Conservation (phyloP, 495 filamentous ascomycete genomes). For the Xylaria bambusicola region DNA sequence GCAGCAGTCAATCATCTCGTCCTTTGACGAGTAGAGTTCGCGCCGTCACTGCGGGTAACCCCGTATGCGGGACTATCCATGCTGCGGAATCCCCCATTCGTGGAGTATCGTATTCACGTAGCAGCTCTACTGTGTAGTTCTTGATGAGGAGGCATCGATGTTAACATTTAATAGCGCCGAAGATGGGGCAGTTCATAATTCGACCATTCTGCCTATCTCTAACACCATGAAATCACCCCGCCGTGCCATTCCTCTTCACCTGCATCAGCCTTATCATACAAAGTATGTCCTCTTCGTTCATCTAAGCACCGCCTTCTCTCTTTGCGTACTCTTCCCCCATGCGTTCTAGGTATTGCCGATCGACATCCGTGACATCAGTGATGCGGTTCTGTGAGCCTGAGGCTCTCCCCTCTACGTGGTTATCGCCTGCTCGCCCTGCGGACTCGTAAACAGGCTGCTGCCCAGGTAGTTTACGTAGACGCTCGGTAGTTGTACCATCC, state of each 20-base stretch:
- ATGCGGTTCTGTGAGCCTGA: slow-evolving; percentile 18
- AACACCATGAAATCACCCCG: background rate
- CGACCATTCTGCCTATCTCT: too few species aligned
- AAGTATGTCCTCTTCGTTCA: background rate
- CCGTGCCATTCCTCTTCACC: background rate
- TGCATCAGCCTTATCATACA: background rate
- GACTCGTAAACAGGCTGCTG: slow-evolving; percentile 18
- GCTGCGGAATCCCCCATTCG: too few species aligned
- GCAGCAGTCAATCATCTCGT: too few species aligned
- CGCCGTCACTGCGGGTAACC: too few species aligned
- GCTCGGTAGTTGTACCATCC: slow-evolving; percentile 14
- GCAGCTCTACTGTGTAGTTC: too few species aligned
- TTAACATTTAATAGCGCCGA: too few species aligned
- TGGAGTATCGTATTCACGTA: too few species aligned
- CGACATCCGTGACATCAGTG: slow-evolving; percentile 26
- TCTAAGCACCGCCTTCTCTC: slow-evolving; percentile 67
- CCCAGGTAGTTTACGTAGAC: slow-evolving; percentile 13
- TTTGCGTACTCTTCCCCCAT: slow-evolving; percentile 82
- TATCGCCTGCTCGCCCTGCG: background rate
- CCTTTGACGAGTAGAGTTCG: too few species aligned
- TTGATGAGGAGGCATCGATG: too few species aligned
- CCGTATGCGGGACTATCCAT: too few species aligned
- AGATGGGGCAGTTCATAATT: too few species aligned
- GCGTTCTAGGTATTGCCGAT: slow-evolving; percentile 63
- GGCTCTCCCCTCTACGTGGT: background rate